phyloP scores from a whole-genome alignment of 768 basidiomycete genomes.

The Psilocybe sp. region DNA sequence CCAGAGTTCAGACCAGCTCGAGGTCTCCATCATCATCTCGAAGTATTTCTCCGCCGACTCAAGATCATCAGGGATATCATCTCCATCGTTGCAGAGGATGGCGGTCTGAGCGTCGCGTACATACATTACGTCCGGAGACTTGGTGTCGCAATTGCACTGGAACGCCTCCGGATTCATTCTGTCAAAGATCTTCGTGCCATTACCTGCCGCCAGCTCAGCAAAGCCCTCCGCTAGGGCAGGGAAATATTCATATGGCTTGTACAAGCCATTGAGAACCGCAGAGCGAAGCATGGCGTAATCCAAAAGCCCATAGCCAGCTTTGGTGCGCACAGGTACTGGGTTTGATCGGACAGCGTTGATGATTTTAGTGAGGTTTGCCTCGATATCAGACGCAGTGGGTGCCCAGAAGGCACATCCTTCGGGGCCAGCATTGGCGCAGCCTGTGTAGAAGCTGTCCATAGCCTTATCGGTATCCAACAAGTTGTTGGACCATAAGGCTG shows the following conservation, averaged over 20 bases:
- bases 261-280: constrained; percentile 29
- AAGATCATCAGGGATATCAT: constrained; percentile 23
- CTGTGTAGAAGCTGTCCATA: constrained; percentile 29
- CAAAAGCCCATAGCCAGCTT: constrained; percentile 29
- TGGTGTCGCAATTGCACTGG: constrained; percentile 27
- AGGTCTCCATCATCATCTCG: constrained; percentile 18
- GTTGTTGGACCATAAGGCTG: constrained; percentile 32
- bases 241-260: constrained; percentile 30
- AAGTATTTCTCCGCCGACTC: constrained; percentile 26
- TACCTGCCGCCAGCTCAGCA: constrained; percentile 28
- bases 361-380: constrained; percentile 29
- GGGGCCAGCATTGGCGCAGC: constrained; percentile 34
- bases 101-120: constrained; percentile 18
- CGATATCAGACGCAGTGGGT: constrained; percentile 26
- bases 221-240: constrained; percentile 30
- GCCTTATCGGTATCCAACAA: constrained; percentile 32
- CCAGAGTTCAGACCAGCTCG: constrained; percentile 32
- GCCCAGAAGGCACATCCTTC: constrained; percentile 34
- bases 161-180: constrained; percentile 16
- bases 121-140: not conserved
- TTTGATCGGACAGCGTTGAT: constrained; percentile 22
- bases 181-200: constrained; percentile 24
- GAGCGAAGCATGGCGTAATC: constrained; percentile 29
- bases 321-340: constrained; percentile 30
- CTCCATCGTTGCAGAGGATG: constrained; percentile 35